Base-by-base conservation (phyloP, 75 land plant genomes). In the Picea sitchensis region DNA sequence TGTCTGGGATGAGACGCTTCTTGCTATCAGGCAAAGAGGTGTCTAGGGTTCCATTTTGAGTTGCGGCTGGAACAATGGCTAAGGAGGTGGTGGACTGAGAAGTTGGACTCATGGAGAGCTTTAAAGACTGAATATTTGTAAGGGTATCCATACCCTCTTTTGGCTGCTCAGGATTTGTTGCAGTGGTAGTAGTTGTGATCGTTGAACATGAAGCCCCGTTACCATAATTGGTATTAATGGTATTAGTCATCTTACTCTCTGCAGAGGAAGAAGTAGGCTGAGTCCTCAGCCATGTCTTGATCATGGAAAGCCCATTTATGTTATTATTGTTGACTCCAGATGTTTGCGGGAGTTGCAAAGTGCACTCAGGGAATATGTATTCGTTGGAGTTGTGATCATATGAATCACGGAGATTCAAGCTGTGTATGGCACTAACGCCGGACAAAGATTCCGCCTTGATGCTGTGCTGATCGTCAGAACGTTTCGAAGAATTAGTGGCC, bases 281-380 rank as follows among this genome's bases (percentile, higher is more conserved):
- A 5, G 75, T 82, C 5, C 82, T 57, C 67, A 86, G 69, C 88
- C 88, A 86, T 56, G 88, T 73, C 73, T 77, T 86, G 77, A 82
- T 64, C 77, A 76, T 79, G 3, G 86, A 81, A 59, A 85, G 73
- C 26, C 79, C 51, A 15, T 64, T 18, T 61, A 75, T 75, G 13
- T 62, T 62, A 62, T 62, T 20, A 9, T 71, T 69, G 73, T 36
- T 44, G 5, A 21, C 44, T 5, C 47, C 51, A 1, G 74, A 72
- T 20, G 20, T 72, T 14, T 31, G 76, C 14, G 76, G 76, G 15
- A 75, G 76, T 15, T 75, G 76, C 11, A 71, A 44, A 13, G 51
- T 71, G 23, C 74, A 71, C 4, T 71, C 74, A 15, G 34, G 51
- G 3, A 71, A 71, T 23, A 71, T n/a, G 21, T 44, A 44, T n/a